Evolutionary conservation across 495 filamentous ascomycete genomes (phyloP), one percentile per base, ranked within the genome.

Genomic region (Talaromyces liani): DNA sequence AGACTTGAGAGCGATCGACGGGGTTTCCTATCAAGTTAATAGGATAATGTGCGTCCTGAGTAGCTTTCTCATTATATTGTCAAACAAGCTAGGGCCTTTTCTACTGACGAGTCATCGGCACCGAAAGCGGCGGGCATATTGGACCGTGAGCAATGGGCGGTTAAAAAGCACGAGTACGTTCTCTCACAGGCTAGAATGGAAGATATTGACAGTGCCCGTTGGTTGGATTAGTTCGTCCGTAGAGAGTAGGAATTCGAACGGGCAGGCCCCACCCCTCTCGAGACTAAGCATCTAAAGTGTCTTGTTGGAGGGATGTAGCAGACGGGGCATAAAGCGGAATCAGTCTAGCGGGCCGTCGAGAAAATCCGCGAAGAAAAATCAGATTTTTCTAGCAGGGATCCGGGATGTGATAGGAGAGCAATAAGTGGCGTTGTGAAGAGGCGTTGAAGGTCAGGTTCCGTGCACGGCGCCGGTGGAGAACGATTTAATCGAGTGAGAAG

Each of bases 391-490:
- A 14, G 22, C 53, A 60, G 24, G 22, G 60, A 51, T 33, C 60
- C 29, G 49, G 60, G 29, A 62, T 53, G 47, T 62, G 60, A 62
- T 62, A 54, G 60, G 60, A 34, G 60, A 53, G 60, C 47, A 29
- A 62, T 14, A 25, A 56, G 53, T 47, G 58, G 58, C 34, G 58
- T 8, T 41, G 58, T 60, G 33, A 24, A 45, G 58, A 60, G 58
- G 33, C 33, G 33, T 45, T 47, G 34, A 47, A 29, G 22, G 22
- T 39, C 18, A 27, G 16, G 58, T 36, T 31, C 56, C 60, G 58
- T 60, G 58, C 58, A 60, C 58, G 58, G 58, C 20, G 56, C 20
- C 0, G 56, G 56, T 58, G 56, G 56, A 58, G 29, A 31, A 33
- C 16, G 56, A 22, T 58, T 25, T 22, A n/a, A 56, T 58, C 56